phyloP scores from a whole-genome alignment of 305 asterid genomes.

The Plantago rigida region DNA sequence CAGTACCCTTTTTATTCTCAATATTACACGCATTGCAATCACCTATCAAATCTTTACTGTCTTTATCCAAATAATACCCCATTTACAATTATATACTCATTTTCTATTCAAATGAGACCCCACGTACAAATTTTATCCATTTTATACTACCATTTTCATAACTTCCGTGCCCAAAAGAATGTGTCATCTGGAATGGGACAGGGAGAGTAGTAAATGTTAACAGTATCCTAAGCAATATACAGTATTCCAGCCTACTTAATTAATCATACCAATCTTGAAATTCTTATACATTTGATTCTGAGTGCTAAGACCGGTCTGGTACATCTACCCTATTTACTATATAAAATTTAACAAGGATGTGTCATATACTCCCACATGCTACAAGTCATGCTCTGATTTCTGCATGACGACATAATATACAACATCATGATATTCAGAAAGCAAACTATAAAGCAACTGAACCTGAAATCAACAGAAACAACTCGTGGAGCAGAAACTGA shows the following conservation, averaged over 20 bases:
- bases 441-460: conserved; percentile 15
- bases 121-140: too few relatives aligned
- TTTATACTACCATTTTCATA: too few relatives aligned
- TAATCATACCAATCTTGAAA: not conserved
- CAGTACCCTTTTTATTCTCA: too few relatives aligned
- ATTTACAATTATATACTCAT: too few relatives aligned
- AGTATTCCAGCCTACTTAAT: not conserved
- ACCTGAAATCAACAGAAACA: conserved; percentile 62
- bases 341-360: not conserved
- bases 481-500: conserved; percentile 50
- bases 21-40: too few relatives aligned
- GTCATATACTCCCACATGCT: conserved; percentile 6
- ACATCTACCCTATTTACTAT: not conserved
- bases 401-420: not conserved
- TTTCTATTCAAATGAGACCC: too few relatives aligned
- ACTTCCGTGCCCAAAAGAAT: too few relatives aligned
- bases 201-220: too few relatives aligned
- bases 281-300: too few relatives aligned
- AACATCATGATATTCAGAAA: conserved; percentile 7
- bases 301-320: not conserved
- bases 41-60: too few relatives aligned
- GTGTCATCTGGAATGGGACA: too few relatives aligned
- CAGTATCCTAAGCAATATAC: not conserved
- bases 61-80: too few relatives aligned
- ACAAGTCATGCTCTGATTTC: not conserved